Percentiles rank a stretch among this genome's conserved stretches.
phyloP scores from a whole-genome alignment of 2,329 filamentous ascomycete species.

The Phyllosticta citrichinensis region DNA sequence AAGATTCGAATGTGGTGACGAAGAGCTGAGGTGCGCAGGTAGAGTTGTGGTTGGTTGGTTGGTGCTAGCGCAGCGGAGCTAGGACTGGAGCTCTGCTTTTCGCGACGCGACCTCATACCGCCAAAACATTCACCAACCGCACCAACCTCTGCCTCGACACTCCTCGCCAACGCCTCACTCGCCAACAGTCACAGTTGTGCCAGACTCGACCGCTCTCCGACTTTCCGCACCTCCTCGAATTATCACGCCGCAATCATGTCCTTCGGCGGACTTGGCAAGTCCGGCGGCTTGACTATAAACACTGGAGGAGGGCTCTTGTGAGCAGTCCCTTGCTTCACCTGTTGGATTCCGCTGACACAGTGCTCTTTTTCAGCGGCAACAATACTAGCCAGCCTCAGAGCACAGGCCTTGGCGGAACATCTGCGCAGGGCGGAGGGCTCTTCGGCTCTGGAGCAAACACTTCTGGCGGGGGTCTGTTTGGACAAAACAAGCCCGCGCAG shows the following conservation, averaged over 20 bases:
- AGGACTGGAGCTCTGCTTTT: slow-evolving; percentile 9
- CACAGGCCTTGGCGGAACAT: not conserved
- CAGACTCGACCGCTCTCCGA: not conserved
- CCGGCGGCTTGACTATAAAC: slow-evolving; percentile 45
- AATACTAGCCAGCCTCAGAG: slow-evolving; percentile 13
- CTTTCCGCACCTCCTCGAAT: not conserved
- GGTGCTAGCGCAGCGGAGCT: slow-evolving; percentile 9
- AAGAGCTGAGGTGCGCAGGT: not conserved
- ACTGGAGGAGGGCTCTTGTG: slow-evolving; percentile 29
- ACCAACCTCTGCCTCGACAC: not conserved
- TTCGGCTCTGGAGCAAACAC: slow-evolving; percentile 17
- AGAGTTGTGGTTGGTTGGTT: not conserved
- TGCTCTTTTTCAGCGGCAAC: slow-evolving; percentile 4
- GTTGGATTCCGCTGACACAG: not conserved
- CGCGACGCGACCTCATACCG: slow-evolving; percentile 5
- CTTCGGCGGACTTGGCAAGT: slow-evolving; percentile 36
- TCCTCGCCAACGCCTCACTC: not conserved
- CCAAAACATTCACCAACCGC: slow-evolving; percentile 2
- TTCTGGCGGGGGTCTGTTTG: slow-evolving; percentile 18
- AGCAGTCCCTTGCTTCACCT: not conserved
- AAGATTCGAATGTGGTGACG: not conserved
- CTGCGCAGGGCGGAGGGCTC: slow-evolving; percentile 14
- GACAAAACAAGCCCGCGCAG: slow-evolving; percentile 17
- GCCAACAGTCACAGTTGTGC: not conserved
- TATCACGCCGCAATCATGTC: slow-evolving; percentile 4